These are phyloP conservation scores for Tetrahymena malaccensis DNA, from an alignment of 73 alveolate genomes.

Conservation along the genomic window DNA sequence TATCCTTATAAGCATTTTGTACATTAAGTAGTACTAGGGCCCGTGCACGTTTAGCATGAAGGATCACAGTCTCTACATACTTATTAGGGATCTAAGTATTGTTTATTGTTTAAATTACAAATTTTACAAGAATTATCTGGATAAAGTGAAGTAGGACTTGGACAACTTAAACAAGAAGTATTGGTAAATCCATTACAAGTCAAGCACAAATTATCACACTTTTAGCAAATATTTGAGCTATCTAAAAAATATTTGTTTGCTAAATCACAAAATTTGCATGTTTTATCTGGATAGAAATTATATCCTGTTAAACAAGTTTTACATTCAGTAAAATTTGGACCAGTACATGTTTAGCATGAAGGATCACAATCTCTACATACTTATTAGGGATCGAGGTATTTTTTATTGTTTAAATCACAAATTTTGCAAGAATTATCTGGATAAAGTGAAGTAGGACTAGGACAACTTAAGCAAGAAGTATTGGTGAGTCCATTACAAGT, in stretches of 20 bases:
- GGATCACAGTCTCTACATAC: not conserved
- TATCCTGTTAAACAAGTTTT: too few species aligned
- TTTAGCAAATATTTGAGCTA: not conserved
- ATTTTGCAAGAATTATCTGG: not conserved
- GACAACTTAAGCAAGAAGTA: too few species aligned
- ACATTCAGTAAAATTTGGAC: too few species aligned
- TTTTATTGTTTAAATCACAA: not conserved
- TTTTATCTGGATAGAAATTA: not conserved
- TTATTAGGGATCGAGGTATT: not conserved
- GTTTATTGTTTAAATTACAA: not conserved
- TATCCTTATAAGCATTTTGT: too few species aligned
- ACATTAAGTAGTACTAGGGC: not conserved
- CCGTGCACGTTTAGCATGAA: not conserved
- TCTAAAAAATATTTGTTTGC: not conserved
- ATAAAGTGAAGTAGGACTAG: too few species aligned
- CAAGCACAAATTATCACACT: not conserved
- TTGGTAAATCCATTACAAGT: not conserved
- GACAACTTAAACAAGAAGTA: too few species aligned
- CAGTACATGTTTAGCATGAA: too few species aligned
- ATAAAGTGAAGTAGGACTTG: too few species aligned
- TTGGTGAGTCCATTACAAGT: not conserved
- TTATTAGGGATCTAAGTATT: not conserved
- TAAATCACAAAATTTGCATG: not conserved
- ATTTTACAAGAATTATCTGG: not conserved
- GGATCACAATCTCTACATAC: too few species aligned